A percentile compares a stretch with the other conserved stretches of the same genome.
Conservation (phyloP, 176 grass and related monocot genomes). For the Oryza punctata region DNA sequence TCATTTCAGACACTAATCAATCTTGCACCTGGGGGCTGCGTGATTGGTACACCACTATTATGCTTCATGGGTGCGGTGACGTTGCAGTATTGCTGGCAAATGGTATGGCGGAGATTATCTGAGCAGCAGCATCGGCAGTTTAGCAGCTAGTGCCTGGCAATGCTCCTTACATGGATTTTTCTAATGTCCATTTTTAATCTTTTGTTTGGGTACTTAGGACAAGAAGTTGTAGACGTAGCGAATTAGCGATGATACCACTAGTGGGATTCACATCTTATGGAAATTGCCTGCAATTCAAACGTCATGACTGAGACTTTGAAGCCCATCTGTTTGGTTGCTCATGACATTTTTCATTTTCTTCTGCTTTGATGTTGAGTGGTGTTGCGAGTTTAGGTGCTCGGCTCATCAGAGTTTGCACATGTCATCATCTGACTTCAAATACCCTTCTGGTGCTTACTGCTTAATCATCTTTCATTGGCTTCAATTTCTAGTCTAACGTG, state of each 20-base stretch:
- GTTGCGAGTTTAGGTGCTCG: neutral
- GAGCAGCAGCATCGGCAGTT: constrained; percentile 53
- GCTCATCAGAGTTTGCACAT: neutral
- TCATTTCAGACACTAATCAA: constrained; percentile 85
- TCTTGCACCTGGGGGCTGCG: constrained; percentile 78
- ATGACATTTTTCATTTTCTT: neutral
- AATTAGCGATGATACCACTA: neutral
- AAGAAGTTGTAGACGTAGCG: constrained; percentile 5
- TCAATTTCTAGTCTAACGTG: neutral
- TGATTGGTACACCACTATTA: constrained; percentile 67
- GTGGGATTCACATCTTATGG: neutral
- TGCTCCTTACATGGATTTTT: constrained; percentile 15
- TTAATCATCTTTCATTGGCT: neutral
- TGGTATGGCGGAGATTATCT: constrained; percentile 72
- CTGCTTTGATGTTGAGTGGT: neutral
- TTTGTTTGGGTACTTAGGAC: constrained; percentile 7
- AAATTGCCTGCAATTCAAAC: neutral
- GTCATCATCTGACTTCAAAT: neutral
- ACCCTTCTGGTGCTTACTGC: neutral
- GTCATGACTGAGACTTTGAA: neutral
- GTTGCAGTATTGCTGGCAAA: constrained; percentile 75
- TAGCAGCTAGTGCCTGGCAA: constrained; percentile 41
- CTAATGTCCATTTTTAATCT: neutral
- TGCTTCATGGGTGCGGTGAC: constrained; percentile 52
- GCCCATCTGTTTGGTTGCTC: constrained; percentile 5